Evolutionary conservation across 1,139 yeast genomes (phyloP), one percentile per base, ranked within the genome.

Genomic region (Tardiomyces blankii): DNA sequence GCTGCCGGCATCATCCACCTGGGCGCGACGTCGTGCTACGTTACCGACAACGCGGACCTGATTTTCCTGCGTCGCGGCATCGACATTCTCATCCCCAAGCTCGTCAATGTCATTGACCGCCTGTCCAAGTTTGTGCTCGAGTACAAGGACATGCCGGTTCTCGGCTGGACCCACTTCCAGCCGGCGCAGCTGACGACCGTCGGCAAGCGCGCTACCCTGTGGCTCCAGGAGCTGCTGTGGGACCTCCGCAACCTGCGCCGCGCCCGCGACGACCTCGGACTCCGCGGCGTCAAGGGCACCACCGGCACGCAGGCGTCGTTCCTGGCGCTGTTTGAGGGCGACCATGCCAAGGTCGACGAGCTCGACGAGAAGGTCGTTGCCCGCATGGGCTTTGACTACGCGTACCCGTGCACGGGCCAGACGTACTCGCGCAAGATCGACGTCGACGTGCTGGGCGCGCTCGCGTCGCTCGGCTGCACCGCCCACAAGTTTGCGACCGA

Each of bases 81-180:
- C 62, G 98, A 91, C 60, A 69, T 91, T 40, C 70, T 93, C 58
- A 88, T 91, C 63, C 96, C 96, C 53, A 91, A 91, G 69, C 77
- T 91, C 60, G 97, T 88, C 59, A 91, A 91, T 59, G 98, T 93
- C 52, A 91, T 91, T 60, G 83, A 89, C 73, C 80, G 95, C 67
- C 75, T 91, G 65, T 70, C 89, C 49, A 72, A 83, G 63, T 91
- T 93, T 67, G 97, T 98, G 44, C 63, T 87, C 54, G 80, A 85
- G 65, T 79, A 91, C 73, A 91, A 91, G 73, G 97, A 91, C 66
- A 69, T 88, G 68, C 98, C 99, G 41, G 96, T 89, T 43, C 77
- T 91, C 56, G 99, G 99, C 39, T 91, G 97, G 96, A 91, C 99
- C 49, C 99, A 91, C 69, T 91, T 91, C 78, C 99, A 91, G 72